Percentiles rank a stretch among this genome's conserved stretches.
Evolutionary conservation across 176 grass and related monocot genomes (phyloP).

Genomic region (Lolium multiflorum): DNA sequence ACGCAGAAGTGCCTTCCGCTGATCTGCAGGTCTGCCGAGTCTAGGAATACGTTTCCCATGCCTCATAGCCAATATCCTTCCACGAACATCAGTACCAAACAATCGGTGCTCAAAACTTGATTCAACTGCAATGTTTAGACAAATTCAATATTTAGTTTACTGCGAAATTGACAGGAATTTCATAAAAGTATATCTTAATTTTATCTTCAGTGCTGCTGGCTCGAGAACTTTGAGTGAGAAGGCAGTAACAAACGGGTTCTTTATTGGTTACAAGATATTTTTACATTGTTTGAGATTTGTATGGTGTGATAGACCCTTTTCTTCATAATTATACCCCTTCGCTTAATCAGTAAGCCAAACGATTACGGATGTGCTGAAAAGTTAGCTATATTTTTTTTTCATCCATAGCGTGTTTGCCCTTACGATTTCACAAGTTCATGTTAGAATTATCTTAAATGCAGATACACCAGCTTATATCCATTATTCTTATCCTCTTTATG

Average conservation of each 20-base stretch:
- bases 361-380: background rate
- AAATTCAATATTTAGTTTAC: background rate
- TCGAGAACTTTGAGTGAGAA: background rate
- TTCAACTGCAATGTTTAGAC: slow-evolving; percentile 45
- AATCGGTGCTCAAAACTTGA: slow-evolving; percentile 61
- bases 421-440: background rate
- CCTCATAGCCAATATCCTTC: slow-evolving; percentile 86
- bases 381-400: background rate
- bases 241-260: background rate
- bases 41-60: slow-evolving; percentile 81
- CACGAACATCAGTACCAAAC: slow-evolving; percentile 49
- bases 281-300: background rate
- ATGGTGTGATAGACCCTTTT: background rate
- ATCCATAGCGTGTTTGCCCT: background rate
- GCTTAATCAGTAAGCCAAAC: slow-evolving; percentile 13
- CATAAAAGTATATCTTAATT: background rate
- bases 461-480: background rate
- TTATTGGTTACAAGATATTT: background rate
- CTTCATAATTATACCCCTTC: background rate
- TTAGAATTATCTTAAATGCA: too few relatives aligned
- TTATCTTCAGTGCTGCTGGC: background rate
- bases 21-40: slow-evolving; percentile 84
- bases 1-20: slow-evolving; percentile 77
- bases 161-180: background rate
- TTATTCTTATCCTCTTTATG: background rate